Evolutionary conservation across 2,329 filamentous ascomycete species (phyloP), one percentile per base, ranked within the genome.

Genomic region (Eutypella sp.): DNA sequence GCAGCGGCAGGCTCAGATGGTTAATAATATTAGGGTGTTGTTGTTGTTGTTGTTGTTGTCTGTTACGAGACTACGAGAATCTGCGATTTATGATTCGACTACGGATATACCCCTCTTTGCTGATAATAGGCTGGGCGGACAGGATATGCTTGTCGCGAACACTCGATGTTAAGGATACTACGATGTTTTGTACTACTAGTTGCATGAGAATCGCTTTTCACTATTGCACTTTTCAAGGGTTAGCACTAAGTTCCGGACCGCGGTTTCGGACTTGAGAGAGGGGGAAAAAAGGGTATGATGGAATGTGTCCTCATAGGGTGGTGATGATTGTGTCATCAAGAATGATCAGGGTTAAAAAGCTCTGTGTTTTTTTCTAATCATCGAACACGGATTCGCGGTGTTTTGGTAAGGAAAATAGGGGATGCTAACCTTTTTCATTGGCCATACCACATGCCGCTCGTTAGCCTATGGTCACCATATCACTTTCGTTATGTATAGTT

Each of bases 291-390:
- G 34, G 54, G 19, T 48, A 23, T 49, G 33, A 46, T 36, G 33
- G 47, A 42, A 47, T 45, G 61, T 68, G 66, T 72, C 76, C n/a
- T 82, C 79, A 81, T 79, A 80, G 56, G 58, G 67, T 76, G 65
- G 65, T 80, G 70, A 75, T 77, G 56, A 62, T 60, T 78, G 57
- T 67, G 68, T 80, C 77, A 78, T 81, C 74, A 80, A 73, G 61
- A 59, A 61, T 68, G 64, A 68, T 71, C 78, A 81, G 78, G 77
- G 77, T 82, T 82, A 82, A 82, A 82, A 82, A 82, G 78, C 78
- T 81, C 78, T 75, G n/a, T 79, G 74, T 71, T 49, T 58, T 64
- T 65, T 63, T 67, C 62, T 74, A 78, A 81, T 80, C 78, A 75
- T 81, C 53, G 74, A 69, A 69, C 52, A 51, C 41, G 29, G 18